Percentiles rank a stretch among this genome's conserved stretches.
phyloP scores from a whole-genome alignment of 129 eudicot genomes.

The Centella asiatica region DNA sequence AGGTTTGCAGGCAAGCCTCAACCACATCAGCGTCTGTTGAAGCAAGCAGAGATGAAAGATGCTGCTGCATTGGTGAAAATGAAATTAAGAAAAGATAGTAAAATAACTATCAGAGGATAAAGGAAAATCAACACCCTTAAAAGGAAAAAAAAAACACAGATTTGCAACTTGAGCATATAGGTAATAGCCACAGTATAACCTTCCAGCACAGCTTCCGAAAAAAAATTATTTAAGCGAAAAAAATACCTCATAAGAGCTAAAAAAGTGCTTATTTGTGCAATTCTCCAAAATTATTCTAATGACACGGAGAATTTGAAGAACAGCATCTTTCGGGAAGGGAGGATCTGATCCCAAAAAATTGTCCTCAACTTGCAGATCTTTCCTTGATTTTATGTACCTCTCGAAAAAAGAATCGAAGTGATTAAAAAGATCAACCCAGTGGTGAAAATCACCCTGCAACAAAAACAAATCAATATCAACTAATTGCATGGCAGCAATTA shows the following conservation, averaged over 20 bases:
- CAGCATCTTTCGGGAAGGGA: slow-evolving; percentile 86
- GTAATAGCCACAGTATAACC: not conserved
- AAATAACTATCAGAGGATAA: too few species aligned
- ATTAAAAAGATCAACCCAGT: slow-evolving; percentile 91
- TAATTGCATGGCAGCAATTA: slow-evolving; percentile 11
- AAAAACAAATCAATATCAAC: slow-evolving; percentile 12
- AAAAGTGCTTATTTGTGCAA: slow-evolving; percentile 92
- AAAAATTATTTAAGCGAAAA: not conserved
- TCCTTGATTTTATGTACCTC: slow-evolving; percentile 80
- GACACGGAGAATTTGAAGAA: slow-evolving; percentile 89
- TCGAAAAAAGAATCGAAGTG: slow-evolving; percentile 87
- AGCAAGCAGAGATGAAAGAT: slow-evolving; percentile 82
- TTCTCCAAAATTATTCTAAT: slow-evolving; percentile 76
- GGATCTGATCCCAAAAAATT: slow-evolving; percentile 69
- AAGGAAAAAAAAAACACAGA: too few species aligned
- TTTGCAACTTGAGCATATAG: not conserved
- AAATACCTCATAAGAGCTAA: slow-evolving; percentile 85
- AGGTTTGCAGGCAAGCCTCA: slow-evolving; percentile 86
- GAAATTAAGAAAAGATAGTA: not conserved
- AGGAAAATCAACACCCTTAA: too few species aligned
- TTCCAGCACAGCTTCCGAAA: not conserved
- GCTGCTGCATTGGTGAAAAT: slow-evolving; percentile 54
- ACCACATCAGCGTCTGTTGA: slow-evolving; percentile 84
- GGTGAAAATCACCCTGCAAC: slow-evolving; percentile 94
- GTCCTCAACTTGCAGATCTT: slow-evolving; percentile 83